Evolutionary conservation across 2,329 filamentous ascomycete species (phyloP), one percentile per base, ranked within the genome.

Genomic region (Aspergillus brasiliensis): DNA sequence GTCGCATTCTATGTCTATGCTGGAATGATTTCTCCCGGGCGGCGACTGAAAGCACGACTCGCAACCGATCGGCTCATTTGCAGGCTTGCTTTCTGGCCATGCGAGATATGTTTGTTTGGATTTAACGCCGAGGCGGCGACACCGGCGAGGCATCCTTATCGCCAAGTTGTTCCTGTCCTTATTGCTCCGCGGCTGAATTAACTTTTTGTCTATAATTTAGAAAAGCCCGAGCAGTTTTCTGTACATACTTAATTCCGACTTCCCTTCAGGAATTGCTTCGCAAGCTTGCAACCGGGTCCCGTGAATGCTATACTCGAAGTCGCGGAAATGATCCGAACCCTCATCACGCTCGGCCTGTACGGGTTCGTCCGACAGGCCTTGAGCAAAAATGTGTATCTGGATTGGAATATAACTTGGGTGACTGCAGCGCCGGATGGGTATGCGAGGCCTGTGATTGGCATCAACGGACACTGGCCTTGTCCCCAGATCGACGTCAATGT

Each of bases 401-500:
- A 59, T 28, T 59, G 57, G 57, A 57, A 49, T 21, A 37, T 44
- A 49, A 44, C 56, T 28, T 57, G 56, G 37, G 56, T 44, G 19
- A 51, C 25, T 19, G 47, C 46, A 40, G 46, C 56, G 19, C 56
- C 56, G 13, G 38, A 51, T 44, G 46, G 48, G 13, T 38, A 34
- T 31, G 47, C 47, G 23, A 47, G 48, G 25, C 48, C 48, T 27
- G 47, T 44, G 3, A 57, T 49, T 23, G 48, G 38, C 19, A 31
- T 49, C 34, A 57, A 51, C 23, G 55, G 34, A 15, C 19, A 42
- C 42, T 49, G 46, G 47, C 55, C 91, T 1, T 83, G 90, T 55
- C 91, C 91, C 86, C 67, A 73, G 51, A 69, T 80, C 8, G 71
- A 78, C 21, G 70, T 75, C n/a, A 55, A 73, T 8, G 47, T 75